Base-by-base conservation (phyloP, 1,284 basidiomycete genomes). In the Meira nashicola region DNA sequence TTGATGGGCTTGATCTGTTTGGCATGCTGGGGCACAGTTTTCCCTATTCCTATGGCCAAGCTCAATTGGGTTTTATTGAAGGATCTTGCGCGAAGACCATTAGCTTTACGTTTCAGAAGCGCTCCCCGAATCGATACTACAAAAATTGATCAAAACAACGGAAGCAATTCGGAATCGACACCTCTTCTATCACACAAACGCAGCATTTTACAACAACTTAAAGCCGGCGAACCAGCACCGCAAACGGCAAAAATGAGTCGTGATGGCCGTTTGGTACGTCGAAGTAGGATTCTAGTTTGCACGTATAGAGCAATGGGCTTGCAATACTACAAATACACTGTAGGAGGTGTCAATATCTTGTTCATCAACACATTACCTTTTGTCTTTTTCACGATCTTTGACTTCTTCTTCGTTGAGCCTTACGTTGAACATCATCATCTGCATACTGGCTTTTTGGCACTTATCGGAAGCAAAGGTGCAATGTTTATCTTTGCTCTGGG, bases 241-340 rank as follows among this genome's bases (percentile, higher is more conserved):
- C 66, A 70, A 17, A 70, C 76, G 54, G 76, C 78, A 64, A 67
- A 71, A 14, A 70, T 78, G 64, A 83, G 71, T 17, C 74, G 75
- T 10, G 73, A 76, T 19, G 67, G 79, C 15, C 44, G 90, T 86
- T 49, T 74, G 21, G 62, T 70, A 12, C 64, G 76, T 15, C 66
- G 70, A 39, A 77, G 78, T 58, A 96, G 89, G 0, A 90, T 99
- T 12, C 82, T 99, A 17, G 84, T 99, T 25, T 99, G 95, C 81
- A 94, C 89, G 1, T 98, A 98, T 80, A 86, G 87, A 40, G 95
- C 95, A 0, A 83, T 89, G 49, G 95, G 94, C 0, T 81, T 86
- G 70, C 86, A 95, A 79, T 98, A 96, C 81, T 97, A 92, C 87
- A 99, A 99, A 83, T 99, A 98, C 80, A 99, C 95, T 1, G 85